Conservation (phyloP, 2,329 filamentous ascomycete genomes). For the Fusarium camptoceras region DNA sequence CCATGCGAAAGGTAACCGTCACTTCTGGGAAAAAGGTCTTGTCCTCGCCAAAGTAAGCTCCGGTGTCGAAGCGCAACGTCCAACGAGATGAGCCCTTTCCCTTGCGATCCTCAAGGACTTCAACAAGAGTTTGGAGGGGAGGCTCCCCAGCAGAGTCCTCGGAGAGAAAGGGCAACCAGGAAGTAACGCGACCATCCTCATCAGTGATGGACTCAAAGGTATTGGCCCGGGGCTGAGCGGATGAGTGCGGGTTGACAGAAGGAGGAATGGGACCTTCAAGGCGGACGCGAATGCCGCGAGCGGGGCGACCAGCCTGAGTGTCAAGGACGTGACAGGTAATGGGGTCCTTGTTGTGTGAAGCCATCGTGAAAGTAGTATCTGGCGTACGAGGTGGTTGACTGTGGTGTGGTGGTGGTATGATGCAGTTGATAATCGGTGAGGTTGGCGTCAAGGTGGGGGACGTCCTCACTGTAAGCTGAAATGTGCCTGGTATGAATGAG, state of each 20-base stretch:
- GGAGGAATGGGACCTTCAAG: slow-evolving; percentile 62
- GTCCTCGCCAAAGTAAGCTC: slow-evolving; percentile 74
- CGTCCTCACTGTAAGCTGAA: neutral
- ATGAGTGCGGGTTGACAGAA: slow-evolving; percentile 43
- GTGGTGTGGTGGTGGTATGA: slow-evolving; percentile 21
- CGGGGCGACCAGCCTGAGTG: slow-evolving; percentile 79
- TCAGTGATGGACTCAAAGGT: slow-evolving; percentile 77
- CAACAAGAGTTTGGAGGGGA: slow-evolving; percentile 67
- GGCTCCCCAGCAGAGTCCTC: slow-evolving; percentile 65
- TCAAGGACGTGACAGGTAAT: slow-evolving; percentile 92
- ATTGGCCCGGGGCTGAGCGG: slow-evolving; percentile 51
- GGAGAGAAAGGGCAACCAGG: slow-evolving; percentile 72
- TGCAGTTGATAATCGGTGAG: slow-evolving; percentile 9
- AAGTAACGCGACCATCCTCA: slow-evolving; percentile 77
- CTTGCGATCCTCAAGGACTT: slow-evolving; percentile 61
- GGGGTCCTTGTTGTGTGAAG: slow-evolving; percentile 63
- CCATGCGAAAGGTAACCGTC: slow-evolving; percentile 64
- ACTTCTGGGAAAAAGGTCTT: slow-evolving; percentile 72
- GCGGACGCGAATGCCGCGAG: slow-evolving; percentile 72
- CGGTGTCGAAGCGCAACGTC: slow-evolving; percentile 79
- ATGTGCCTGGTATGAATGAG: neutral
- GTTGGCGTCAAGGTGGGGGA: slow-evolving; percentile 35
- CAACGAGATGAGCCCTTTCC: slow-evolving; percentile 65
- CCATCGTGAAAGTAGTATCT: slow-evolving; percentile 31
- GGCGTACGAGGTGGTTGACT: slow-evolving; percentile 7